Conservation (phyloP, 768 basidiomycete species). For the Coprinopsis cinerea region DNA sequence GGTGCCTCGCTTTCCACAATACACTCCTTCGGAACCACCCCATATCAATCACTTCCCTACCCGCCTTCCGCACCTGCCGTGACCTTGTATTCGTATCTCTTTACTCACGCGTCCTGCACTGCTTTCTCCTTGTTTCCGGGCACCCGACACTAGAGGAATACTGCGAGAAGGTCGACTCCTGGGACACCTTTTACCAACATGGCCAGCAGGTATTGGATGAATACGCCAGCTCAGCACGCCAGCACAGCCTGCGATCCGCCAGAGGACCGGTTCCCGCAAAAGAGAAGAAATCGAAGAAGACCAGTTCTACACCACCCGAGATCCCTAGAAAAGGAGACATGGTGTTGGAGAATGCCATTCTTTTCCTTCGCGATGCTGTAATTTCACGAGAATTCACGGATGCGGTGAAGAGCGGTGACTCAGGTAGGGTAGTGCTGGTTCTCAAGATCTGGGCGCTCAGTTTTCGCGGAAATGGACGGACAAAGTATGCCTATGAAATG, state of each 20-base stretch:
- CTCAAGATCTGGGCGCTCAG: constrained; percentile 23
- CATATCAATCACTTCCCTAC: constrained; percentile 28
- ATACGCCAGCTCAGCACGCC: constrained; percentile 20
- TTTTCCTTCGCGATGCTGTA: constrained; percentile 25
- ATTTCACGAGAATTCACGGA: constrained; percentile 20
- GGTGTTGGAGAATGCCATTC: constrained; percentile 23
- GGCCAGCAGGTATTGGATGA: constrained; percentile 16
- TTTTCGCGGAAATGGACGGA: constrained; percentile 25
- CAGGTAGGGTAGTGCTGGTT: constrained; percentile 23
- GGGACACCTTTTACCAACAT: constrained; percentile 17
- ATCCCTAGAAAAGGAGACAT: constrained; percentile 21
- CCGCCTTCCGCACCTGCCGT: constrained; percentile 27
- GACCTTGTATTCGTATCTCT: constrained; percentile 30
- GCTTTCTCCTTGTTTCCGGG: constrained; percentile 23
- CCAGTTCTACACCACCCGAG: too few relatives aligned
- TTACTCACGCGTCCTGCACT: constrained; percentile 27
- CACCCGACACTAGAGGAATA: constrained; percentile 16
- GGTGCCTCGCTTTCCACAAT: constrained; percentile 29
- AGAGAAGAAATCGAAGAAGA: too few relatives aligned
- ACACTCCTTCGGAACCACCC: constrained; percentile 27
- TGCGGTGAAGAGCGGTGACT: constrained; percentile 28
- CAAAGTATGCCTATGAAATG: constrained; percentile 31
- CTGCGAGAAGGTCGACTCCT: constrained; percentile 8
- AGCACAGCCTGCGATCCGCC: not conserved
- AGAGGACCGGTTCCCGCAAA: too few relatives aligned